Evolutionary conservation across 2,329 filamentous ascomycete species (phyloP).

Genomic region (Thielaviopsis punctulata): DNA sequence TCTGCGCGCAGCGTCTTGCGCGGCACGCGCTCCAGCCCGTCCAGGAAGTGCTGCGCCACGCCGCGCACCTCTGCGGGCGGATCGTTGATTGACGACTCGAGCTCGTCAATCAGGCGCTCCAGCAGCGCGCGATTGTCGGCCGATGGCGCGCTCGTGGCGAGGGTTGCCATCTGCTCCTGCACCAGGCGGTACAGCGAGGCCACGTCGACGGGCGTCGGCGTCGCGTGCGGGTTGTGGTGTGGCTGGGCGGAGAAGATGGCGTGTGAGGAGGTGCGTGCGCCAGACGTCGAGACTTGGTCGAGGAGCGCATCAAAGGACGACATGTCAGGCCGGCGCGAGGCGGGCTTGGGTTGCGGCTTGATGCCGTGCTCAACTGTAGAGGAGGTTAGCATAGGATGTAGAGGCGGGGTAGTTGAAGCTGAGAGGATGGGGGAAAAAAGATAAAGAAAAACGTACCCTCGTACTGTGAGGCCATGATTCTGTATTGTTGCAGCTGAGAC

Average conservation of each 20-base stretch:
- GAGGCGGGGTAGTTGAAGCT: background rate
- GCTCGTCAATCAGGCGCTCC: conserved; percentile 26
- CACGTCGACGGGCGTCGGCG: conserved; percentile 42
- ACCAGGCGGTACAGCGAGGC: conserved; percentile 40
- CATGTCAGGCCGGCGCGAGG: conserved; percentile 41
- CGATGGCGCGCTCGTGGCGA: conserved; percentile 31
- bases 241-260: conserved; percentile 14
- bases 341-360: conserved; percentile 15
- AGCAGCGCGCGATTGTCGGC: conserved; percentile 33
- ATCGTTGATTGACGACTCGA: conserved; percentile 33
- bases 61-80: conserved; percentile 36
- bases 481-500: no score
- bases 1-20: conserved; percentile 32
- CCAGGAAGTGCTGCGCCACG: conserved; percentile 41
- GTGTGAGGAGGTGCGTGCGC: conserved; percentile 19
- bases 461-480: conserved; percentile 39
- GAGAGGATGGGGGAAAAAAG: conserved; percentile 10
- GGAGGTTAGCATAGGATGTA: background rate
- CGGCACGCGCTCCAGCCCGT: conserved; percentile 39
- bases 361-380: conserved; percentile 38
- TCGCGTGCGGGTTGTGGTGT: conserved; percentile 37
- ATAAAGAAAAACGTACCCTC: conserved; percentile 25
- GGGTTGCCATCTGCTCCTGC: conserved; percentile 39
- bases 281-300: conserved; percentile 27
- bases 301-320: conserved; percentile 43